Evolutionary conservation across 2,329 filamentous ascomycete genomes (phyloP).

Genomic region (Aspergillus costaricaensis): DNA sequence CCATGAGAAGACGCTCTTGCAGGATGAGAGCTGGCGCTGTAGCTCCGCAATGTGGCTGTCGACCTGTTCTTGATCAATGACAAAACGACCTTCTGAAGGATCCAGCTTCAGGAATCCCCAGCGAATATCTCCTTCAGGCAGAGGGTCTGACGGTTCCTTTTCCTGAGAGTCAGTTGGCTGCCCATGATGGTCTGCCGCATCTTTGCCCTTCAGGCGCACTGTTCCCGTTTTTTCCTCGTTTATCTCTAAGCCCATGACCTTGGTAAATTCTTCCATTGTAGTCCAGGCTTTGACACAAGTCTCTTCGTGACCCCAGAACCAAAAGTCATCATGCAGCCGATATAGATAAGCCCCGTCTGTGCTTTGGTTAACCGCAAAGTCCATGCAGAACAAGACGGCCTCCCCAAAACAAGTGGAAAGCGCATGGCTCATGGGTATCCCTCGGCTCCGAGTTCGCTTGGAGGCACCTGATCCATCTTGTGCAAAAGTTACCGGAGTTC

Average conservation of each 20-base stretch:
- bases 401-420: slow-evolving; percentile 64
- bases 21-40: slow-evolving; percentile 57
- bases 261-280: slow-evolving; percentile 57
- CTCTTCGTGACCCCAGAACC: slow-evolving; percentile 64
- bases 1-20: slow-evolving; percentile 60
- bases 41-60: slow-evolving; percentile 63
- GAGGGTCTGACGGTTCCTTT: slow-evolving; percentile 14
- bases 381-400: slow-evolving; percentile 63
- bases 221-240: slow-evolving; percentile 62
- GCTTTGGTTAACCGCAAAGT: slow-evolving; percentile 63
- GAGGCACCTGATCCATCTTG: slow-evolving; percentile 53
- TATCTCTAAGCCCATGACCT: slow-evolving; percentile 59
- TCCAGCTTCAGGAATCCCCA: slow-evolving; percentile 64
- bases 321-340: slow-evolving; percentile 66
- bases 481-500: slow-evolving; percentile 60
- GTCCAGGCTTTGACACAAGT: slow-evolving; percentile 61
- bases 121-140: slow-evolving; percentile 57
- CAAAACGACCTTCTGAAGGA: slow-evolving; percentile 54
- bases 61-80: slow-evolving; percentile 62
- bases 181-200: slow-evolving; percentile 7
- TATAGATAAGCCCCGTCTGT: slow-evolving; percentile 59
- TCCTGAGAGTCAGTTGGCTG: neutral
- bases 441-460: slow-evolving; percentile 53
- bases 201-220: slow-evolving; percentile 41
- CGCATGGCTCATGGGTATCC: slow-evolving; percentile 61